phyloP scores from a whole-genome alignment of 192 early-diverging fungal genomes.

The Mortierella hygrophila region DNA sequence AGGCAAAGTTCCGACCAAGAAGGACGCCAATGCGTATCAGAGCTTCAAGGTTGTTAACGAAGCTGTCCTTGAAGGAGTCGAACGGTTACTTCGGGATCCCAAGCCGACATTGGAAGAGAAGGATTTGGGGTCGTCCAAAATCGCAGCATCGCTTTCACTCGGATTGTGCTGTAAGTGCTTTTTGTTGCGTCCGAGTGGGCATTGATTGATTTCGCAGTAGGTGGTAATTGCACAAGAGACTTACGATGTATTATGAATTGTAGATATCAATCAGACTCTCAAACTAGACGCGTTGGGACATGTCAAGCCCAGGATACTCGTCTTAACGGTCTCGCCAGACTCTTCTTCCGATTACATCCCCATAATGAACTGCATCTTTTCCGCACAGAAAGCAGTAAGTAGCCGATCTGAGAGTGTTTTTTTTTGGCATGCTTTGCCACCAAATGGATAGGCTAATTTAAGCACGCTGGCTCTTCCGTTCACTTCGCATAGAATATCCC shows the following conservation, averaged over 20 bases:
- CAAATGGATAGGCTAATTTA: background rate
- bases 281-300: constrained; percentile 65
- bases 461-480: background rate
- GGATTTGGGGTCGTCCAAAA: constrained; percentile 62
- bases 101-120: constrained; percentile 41
- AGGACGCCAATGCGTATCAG: constrained; percentile 70
- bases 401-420: background rate
- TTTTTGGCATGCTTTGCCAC: background rate
- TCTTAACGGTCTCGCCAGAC: constrained; percentile 90
- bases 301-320: constrained; percentile 84
- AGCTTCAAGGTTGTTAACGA: constrained; percentile 67
- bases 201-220: constrained; percentile 7
- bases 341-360: constrained; percentile 91
- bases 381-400: constrained; percentile 88
- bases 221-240: background rate
- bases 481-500: constrained; percentile 73
- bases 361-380: constrained; percentile 99
- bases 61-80: constrained; percentile 59
- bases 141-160: constrained; percentile 72
- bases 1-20: constrained; percentile 43
- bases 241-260: background rate
- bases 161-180: constrained; percentile 68
- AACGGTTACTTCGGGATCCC: constrained; percentile 51
- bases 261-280: constrained; percentile 79
- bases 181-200: background rate